phyloP scores from a whole-genome alignment of 305 asterid species.

The Fraxinus nigra region DNA sequence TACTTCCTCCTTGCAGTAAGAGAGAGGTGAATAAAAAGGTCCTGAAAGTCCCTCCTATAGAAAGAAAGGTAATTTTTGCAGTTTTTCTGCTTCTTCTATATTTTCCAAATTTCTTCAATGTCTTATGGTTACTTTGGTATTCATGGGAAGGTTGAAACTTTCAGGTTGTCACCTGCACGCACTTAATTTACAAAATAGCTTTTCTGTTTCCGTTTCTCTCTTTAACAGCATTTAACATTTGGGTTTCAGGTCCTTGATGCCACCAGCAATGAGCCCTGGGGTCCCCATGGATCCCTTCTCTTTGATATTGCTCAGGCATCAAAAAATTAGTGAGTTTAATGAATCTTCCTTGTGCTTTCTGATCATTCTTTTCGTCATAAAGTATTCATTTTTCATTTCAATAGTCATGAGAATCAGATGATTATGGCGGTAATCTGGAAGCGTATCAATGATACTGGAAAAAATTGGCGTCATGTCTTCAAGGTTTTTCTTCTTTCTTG shows the following conservation, averaged over 20 bases:
- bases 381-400: constrained; percentile 26
- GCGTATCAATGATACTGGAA: constrained; percentile 88
- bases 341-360: constrained; percentile 14
- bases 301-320: constrained; percentile 93
- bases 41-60: constrained; percentile 88
- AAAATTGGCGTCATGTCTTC: constrained; percentile 92
- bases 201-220: constrained; percentile 3
- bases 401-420: constrained; percentile 92
- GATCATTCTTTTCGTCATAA: background rate
- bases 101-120: background rate
- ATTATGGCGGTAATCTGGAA: constrained; percentile 91
- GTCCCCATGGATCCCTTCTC: constrained; percentile 95
- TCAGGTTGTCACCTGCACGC: background rate
- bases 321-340: constrained; percentile 65
- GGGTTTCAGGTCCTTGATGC: constrained; percentile 84
- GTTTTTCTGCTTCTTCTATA: background rate
- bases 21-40: constrained; percentile 96
- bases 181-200: background rate
- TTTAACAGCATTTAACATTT: constrained; percentile 10
- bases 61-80: constrained; percentile 66
- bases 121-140: background rate
- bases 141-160: background rate
- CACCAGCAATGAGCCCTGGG: constrained; percentile 98
- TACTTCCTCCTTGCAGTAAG: constrained; percentile 66
- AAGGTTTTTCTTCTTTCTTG: constrained; percentile 50